Conservation (phyloP, 192 early-diverging fungal species). For the Backusella tarrabulga region DNA sequence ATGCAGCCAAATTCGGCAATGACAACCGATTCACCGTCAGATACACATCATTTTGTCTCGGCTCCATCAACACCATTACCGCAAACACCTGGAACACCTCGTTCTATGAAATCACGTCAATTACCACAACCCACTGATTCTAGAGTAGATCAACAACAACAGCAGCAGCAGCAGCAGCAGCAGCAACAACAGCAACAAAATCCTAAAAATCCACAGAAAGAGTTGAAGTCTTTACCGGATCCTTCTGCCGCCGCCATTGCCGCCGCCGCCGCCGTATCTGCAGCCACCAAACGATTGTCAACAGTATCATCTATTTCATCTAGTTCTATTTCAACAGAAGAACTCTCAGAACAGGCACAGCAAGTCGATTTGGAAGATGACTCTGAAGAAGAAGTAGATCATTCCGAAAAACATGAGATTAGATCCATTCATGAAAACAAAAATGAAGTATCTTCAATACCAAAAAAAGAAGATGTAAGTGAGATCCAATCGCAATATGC, state of each 20-base stretch:
- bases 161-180: not conserved
- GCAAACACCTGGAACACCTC: constrained; percentile 19
- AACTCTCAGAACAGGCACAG: not conserved
- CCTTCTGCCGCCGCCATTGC: not conserved
- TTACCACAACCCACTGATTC: not conserved
- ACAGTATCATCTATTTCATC: constrained; percentile 17
- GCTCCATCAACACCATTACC: constrained; percentile 14
- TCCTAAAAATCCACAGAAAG: not conserved
- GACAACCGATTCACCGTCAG: constrained; percentile 8
- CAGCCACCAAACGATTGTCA: constrained; percentile 5
- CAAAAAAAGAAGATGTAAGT: not conserved
- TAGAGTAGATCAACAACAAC: not conserved
- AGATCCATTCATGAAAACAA: not conserved
- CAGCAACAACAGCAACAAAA: not conserved
- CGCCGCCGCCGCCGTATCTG: not conserved
- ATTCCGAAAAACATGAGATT: not conserved
- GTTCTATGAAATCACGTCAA: constrained; percentile 15
- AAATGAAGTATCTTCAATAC: not conserved
- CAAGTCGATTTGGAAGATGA: not conserved
- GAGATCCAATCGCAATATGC: constrained; percentile 27
- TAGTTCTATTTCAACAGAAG: constrained; percentile 4
- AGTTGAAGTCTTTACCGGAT: not conserved
- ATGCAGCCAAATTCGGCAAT: not conserved
- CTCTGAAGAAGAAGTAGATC: not conserved
- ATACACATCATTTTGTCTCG: not conserved